A percentile compares a stretch with the other conserved stretches of the same genome.
These are phyloP conservation scores for Spiromastix sp. DNA, from an alignment of 2,329 filamentous ascomycete species.

Conservation along the genomic window DNA sequence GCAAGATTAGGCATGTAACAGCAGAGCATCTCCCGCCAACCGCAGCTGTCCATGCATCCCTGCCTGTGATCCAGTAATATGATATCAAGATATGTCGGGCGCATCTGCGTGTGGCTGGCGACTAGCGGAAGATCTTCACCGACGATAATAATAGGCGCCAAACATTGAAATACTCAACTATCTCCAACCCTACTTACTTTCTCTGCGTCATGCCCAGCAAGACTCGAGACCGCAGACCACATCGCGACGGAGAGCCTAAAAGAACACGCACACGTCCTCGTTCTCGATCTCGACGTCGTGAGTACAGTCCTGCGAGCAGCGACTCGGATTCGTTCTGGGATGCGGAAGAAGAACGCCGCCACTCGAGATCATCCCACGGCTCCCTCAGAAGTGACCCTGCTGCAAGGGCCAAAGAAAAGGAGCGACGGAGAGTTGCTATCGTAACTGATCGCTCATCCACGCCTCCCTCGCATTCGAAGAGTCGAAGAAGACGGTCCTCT, in stretches of 20 bases:
- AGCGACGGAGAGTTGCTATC: conserved; percentile 23
- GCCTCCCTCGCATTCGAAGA: conserved; percentile 12
- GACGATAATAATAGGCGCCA: too few relatives aligned
- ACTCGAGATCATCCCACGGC: conserved; percentile 22
- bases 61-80: too few relatives aligned
- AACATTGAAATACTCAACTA: too few relatives aligned
- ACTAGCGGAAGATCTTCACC: too few relatives aligned
- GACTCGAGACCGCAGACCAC: conserved; percentile 18
- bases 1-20: too few relatives aligned
- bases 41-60: too few relatives aligned
- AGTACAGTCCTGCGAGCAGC: conserved; percentile 4
- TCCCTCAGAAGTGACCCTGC: conserved; percentile 12
- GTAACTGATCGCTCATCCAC: conserved; percentile 20
- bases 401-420: conserved; percentile 5
- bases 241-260: conserved; percentile 20
- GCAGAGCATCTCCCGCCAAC: too few relatives aligned
- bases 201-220: conserved; percentile 27
- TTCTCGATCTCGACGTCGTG: conserved; percentile 13
- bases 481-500: conserved; percentile 5
- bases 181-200: too few relatives aligned
- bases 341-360: conserved; percentile 13
- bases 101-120: too few relatives aligned
- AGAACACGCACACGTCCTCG: conserved; percentile 19
- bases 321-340: conserved; percentile 3
- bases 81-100: too few relatives aligned